Percentiles rank a stretch among this genome's conserved stretches.
These are phyloP conservation scores for Kluyveromyces siamensis DNA, from an alignment of 805 yeast species.

Conservation along the genomic window DNA sequence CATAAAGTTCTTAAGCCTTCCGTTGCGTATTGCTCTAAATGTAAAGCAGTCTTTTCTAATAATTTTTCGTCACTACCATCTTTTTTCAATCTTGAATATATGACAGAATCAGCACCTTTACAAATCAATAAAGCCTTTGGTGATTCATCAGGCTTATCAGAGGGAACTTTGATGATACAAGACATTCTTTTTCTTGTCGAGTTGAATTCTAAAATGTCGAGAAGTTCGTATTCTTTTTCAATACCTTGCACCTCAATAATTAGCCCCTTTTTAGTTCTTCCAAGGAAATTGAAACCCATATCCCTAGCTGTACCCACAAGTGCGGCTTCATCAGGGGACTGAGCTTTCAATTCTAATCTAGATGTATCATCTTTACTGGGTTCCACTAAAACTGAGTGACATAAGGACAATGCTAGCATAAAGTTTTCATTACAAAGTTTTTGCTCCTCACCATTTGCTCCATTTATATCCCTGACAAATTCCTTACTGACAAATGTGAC, in stretches of 20 bases:
- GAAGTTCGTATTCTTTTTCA: slow-evolving; percentile 58
- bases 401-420: slow-evolving; percentile 65
- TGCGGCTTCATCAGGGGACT: slow-evolving; percentile 84
- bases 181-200: slow-evolving; percentile 86
- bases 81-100: slow-evolving; percentile 53
- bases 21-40: slow-evolving; percentile 68
- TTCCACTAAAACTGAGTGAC: slow-evolving; percentile 73
- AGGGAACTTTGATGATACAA: slow-evolving; percentile 64
- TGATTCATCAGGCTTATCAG: slow-evolving; percentile 34
- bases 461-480: slow-evolving; percentile 53
- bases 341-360: slow-evolving; percentile 56
- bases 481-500: slow-evolving; percentile 62
- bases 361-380: slow-evolving; percentile 51
- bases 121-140: slow-evolving; percentile 61
- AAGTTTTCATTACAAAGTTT: slow-evolving; percentile 58
- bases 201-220: slow-evolving; percentile 68
- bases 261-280: slow-evolving; percentile 59
- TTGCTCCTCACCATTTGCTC: slow-evolving; percentile 37
- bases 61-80: slow-evolving; percentile 36
- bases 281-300: slow-evolving; percentile 59
- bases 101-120: slow-evolving; percentile 81
- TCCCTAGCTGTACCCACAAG: slow-evolving; percentile 75
- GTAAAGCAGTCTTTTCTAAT: slow-evolving; percentile 57
- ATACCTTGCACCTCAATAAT: slow-evolving; percentile 62
- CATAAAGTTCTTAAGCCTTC: slow-evolving; percentile 80